Conservation (phyloP, 202 grass and related monocot genomes). For the Eragrostis tef region DNA sequence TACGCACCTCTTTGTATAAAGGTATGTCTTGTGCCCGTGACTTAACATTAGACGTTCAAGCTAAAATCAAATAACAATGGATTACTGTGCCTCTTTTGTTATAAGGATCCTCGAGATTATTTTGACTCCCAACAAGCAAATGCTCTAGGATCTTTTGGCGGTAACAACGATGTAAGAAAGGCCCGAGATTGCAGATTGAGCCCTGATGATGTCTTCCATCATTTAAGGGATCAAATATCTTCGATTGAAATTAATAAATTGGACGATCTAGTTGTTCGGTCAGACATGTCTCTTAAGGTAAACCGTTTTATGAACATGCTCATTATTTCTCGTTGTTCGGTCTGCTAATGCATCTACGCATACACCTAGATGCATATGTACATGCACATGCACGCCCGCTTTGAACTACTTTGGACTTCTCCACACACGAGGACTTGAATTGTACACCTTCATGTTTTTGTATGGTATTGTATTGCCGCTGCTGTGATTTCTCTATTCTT, state of each 20-base stretch:
- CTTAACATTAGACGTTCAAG: background rate
- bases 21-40: slow-evolving; percentile 46
- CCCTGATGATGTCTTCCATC: slow-evolving; percentile 67
- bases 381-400: background rate
- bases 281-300: slow-evolving; percentile 86
- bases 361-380: background rate
- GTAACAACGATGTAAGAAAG: slow-evolving; percentile 62
- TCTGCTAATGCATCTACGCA: background rate
- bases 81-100: slow-evolving; percentile 45
- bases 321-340: background rate
- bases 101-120: slow-evolving; percentile 91
- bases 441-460: slow-evolving; percentile 35
- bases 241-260: slow-evolving; percentile 62
- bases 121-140: slow-evolving; percentile 98
- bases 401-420: slow-evolving; percentile 8
- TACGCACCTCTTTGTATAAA: slow-evolving; percentile 91
- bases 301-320: slow-evolving; percentile 27
- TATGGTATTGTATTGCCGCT: slow-evolving; percentile 39
- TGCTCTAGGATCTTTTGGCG: slow-evolving; percentile 81
- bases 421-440: background rate
- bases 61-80: slow-evolving; percentile 2
- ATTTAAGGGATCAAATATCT: slow-evolving; percentile 78
- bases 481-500: slow-evolving; percentile 54
- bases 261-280: slow-evolving; percentile 63
- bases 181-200: slow-evolving; percentile 57